These are phyloP conservation scores for Aspergillus incahuasiensis DNA, from an alignment of 495 filamentous ascomycete species.

Conservation along the genomic window DNA sequence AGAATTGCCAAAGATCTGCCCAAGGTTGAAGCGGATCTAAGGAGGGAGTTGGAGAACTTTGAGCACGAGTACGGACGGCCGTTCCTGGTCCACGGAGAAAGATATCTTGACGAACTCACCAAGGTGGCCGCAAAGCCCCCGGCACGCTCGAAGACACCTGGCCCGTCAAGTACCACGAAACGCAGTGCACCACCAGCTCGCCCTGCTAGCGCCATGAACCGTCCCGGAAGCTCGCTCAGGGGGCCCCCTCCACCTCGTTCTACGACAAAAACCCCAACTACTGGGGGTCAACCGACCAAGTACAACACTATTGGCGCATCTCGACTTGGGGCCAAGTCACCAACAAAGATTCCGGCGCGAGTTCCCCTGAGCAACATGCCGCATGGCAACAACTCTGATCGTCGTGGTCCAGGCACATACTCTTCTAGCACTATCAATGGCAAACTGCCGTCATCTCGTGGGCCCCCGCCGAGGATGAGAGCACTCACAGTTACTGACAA, in stretches of 20 bases:
- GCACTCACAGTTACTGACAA: constrained; percentile 68
- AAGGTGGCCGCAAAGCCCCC: constrained; percentile 56
- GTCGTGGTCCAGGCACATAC: constrained; percentile 49
- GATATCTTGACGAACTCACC: constrained; percentile 77
- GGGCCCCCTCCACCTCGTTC: constrained; percentile 49
- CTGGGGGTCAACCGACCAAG: constrained; percentile 39
- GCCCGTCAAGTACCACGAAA: constrained; percentile 39
- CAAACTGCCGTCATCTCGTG: constrained; percentile 59
- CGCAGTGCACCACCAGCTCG: constrained; percentile 28
- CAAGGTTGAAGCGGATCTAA: constrained; percentile 78
- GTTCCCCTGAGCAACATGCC: constrained; percentile 75
- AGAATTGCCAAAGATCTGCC: constrained; percentile 91
- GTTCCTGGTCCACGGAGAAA: constrained; percentile 85
- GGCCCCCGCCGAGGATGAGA: constrained; percentile 86
- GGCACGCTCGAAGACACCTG: constrained; percentile 70
- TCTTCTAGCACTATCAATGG: constrained; percentile 50
- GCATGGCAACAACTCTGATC: constrained; percentile 77
- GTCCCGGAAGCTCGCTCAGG: constrained; percentile 32
- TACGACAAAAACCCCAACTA: constrained; percentile 65
- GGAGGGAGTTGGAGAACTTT: constrained; percentile 76
- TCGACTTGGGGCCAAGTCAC: constrained; percentile 48
- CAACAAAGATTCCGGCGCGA: constrained; percentile 78
- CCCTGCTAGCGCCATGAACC: constrained; percentile 30
- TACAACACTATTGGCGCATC: constrained; percentile 51
- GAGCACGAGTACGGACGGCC: constrained; percentile 91